A percentile compares a stretch with the other conserved stretches of the same genome.
Evolutionary conservation across 805 yeast genomes (phyloP).

Genomic region (Tetrapisispora phaffii): DNA sequence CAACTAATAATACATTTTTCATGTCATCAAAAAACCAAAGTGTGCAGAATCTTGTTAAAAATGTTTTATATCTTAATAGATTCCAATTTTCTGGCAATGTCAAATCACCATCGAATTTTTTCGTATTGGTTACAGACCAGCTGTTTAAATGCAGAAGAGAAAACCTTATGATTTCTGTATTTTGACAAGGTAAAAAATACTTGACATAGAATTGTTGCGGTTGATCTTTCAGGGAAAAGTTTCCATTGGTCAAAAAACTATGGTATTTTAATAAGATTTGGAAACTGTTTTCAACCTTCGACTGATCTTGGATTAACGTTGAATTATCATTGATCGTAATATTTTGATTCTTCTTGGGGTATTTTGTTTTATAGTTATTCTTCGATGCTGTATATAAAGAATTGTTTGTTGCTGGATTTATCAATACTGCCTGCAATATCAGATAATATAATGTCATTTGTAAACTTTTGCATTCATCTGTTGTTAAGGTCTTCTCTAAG

Average conservation of each 20-base stretch:
- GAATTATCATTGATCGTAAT: neutral
- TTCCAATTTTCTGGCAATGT: conserved; percentile 10
- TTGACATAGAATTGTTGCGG: conserved; percentile 19
- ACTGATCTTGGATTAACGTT: neutral
- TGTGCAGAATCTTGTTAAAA: conserved; percentile 20
- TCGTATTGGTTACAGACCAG: conserved; percentile 11
- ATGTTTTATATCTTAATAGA: conserved; percentile 15
- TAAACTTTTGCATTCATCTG: conserved; percentile 21
- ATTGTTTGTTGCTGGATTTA: neutral
- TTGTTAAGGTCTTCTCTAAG: conserved; percentile 1
- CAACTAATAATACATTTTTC: conserved; percentile 10
- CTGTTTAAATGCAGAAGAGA: conserved; percentile 17
- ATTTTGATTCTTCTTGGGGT: neutral
- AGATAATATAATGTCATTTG: conserved; percentile 24
- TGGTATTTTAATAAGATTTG: conserved; percentile 26
- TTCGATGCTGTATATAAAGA: neutral
- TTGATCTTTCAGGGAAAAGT: conserved; percentile 8
- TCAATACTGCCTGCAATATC: conserved; percentile 7
- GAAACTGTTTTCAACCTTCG: conserved; percentile 16
- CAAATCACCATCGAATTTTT: neutral
- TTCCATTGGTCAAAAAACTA: conserved; percentile 15
- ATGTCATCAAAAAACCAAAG: conserved; percentile 16
- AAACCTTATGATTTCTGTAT: conserved; percentile 16
- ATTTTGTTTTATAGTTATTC: too few species aligned
- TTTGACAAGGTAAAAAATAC: conserved; percentile 24